Percentiles rank a stretch among this genome's conserved stretches.
These are phyloP conservation scores for Podaxis sp. DNA, from an alignment of 768 basidiomycete genomes.

Conservation along the genomic window DNA sequence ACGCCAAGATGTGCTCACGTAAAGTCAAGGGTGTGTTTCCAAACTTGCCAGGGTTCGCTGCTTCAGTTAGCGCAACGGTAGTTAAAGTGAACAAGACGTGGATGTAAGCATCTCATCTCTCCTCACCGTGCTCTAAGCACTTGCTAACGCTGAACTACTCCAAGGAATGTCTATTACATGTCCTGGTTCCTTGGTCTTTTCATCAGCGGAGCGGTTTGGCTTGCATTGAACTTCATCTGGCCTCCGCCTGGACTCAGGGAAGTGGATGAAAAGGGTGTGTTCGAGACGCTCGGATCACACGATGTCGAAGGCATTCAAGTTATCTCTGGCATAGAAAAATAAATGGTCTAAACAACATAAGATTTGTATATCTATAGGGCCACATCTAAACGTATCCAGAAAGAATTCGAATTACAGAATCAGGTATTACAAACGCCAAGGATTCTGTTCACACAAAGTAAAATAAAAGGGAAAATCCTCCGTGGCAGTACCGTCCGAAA, in stretches of 20 bases:
- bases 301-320: background rate
- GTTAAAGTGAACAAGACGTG: conserved; percentile 22
- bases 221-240: conserved; percentile 23
- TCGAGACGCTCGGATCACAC: background rate
- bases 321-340: too few species aligned
- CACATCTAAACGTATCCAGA: too few species aligned
- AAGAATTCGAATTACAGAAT: too few species aligned
- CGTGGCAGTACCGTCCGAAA: background rate
- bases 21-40: conserved; percentile 27
- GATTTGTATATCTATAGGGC: too few species aligned
- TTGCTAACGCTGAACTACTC: background rate
- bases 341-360: too few species aligned
- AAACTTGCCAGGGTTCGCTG: conserved; percentile 28
- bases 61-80: conserved; percentile 19
- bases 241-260: conserved; percentile 25
- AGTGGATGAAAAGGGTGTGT: conserved; percentile 17
- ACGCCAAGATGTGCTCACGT: background rate
- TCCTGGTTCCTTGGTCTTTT: conserved; percentile 26
- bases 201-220: conserved; percentile 25
- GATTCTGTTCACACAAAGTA: background rate
- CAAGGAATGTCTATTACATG: conserved; percentile 26
- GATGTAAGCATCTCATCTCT: conserved; percentile 21
- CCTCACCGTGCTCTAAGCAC: background rate
- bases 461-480: background rate
- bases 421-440: too few species aligned